phyloP scores from a whole-genome alignment of 139 green algal genomes.

The Marvania coccoides region DNA sequence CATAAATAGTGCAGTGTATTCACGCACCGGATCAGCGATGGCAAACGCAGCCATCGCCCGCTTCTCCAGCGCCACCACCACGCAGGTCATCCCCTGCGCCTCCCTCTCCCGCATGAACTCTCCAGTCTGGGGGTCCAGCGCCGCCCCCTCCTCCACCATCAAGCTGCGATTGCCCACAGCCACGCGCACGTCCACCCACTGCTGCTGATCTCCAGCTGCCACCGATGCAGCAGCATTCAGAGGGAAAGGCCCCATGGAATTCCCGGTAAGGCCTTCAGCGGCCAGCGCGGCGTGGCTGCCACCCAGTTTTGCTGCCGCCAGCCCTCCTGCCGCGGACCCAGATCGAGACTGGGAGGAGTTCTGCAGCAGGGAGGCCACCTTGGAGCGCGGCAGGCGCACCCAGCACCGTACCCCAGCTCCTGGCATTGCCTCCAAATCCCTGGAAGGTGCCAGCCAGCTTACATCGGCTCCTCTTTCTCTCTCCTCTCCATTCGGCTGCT shows the following conservation, averaged over 20 bases:
- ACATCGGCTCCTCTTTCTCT: background rate
- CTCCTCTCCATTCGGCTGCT: too few relatives aligned
- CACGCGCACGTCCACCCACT: constrained; percentile 22
- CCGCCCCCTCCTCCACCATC: constrained; percentile 56
- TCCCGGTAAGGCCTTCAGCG: too few relatives aligned
- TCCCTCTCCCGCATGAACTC: constrained; percentile 14
- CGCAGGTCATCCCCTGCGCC: constrained; percentile 47
- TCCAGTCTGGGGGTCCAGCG: constrained; percentile 6
- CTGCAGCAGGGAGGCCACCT: background rate
- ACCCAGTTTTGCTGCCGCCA: background rate
- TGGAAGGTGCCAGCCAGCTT: background rate
- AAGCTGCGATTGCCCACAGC: constrained; percentile 64
- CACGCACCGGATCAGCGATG: constrained; percentile 75
- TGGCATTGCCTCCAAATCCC: background rate
- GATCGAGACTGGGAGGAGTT: background rate
- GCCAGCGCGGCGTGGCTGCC: too few relatives aligned
- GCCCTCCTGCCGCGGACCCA: background rate
- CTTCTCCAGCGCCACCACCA: constrained; percentile 58
- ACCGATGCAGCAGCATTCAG: too few relatives aligned
- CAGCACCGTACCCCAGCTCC: constrained; percentile 4
- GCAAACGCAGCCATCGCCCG: constrained; percentile 50
- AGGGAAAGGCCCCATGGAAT: too few relatives aligned
- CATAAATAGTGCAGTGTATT: too few relatives aligned
- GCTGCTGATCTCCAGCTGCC: background rate
- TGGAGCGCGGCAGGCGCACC: background rate